Evolutionary conservation across 1,139 yeast species (phyloP).

Genomic region (Blastobotrys serpentis): DNA sequence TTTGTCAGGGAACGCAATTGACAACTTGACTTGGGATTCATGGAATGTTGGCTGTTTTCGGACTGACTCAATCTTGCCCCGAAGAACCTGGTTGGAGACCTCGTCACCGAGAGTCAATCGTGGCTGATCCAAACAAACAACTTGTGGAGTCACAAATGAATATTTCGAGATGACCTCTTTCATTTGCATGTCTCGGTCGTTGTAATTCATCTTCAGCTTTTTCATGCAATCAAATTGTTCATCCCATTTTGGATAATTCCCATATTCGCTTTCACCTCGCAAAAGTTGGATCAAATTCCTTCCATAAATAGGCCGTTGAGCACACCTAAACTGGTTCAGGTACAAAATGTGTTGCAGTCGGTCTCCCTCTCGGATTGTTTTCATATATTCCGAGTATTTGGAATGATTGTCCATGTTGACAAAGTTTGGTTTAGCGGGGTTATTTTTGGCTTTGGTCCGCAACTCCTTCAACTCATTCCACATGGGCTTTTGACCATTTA

Average conservation of each 20-base stretch:
- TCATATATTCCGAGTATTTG: slow-evolving; percentile 48
- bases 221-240: slow-evolving; percentile 27
- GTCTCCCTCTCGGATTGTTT: slow-evolving; percentile 5
- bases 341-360: slow-evolving; percentile 56
- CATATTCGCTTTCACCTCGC: slow-evolving; percentile 6
- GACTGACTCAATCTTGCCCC: slow-evolving; percentile 17
- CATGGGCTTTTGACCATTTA: slow-evolving; percentile 45
- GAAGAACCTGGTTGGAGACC: slow-evolving; percentile 30
- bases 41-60: slow-evolving; percentile 57
- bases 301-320: slow-evolving; percentile 39
- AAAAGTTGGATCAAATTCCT: slow-evolving; percentile 20
- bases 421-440: slow-evolving; percentile 45
- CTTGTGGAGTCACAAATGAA: slow-evolving; percentile 87
- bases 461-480: slow-evolving; percentile 27
- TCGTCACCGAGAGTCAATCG: slow-evolving; percentile 51
- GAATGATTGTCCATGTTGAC: slow-evolving; percentile 61
- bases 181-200: slow-evolving; percentile 47
- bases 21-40: slow-evolving; percentile 76
- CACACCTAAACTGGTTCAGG: slow-evolving; percentile 48
- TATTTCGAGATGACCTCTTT: slow-evolving; percentile 63
- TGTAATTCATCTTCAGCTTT: slow-evolving; percentile 44
- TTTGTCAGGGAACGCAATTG: slow-evolving; percentile 96
- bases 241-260: slow-evolving; percentile 25
- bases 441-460: slow-evolving; percentile 17
- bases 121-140: slow-evolving; percentile 73